Base-by-base conservation (phyloP, 2,329 filamentous ascomycete genomes). In the Anthostomella pinea region DNA sequence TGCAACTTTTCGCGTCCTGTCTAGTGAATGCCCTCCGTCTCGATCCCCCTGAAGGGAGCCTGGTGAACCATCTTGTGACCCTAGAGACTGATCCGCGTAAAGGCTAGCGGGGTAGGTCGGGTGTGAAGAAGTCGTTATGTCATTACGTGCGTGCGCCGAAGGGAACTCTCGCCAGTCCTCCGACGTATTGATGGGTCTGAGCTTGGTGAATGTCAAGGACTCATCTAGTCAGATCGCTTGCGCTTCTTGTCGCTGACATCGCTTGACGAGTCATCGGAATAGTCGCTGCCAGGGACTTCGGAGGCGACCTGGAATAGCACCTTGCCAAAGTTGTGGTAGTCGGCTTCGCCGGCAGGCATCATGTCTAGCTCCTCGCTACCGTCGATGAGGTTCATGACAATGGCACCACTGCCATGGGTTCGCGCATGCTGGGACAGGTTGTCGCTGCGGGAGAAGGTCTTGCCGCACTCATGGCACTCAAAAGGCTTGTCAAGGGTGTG, bases 401-500 rank as follows among this genome's bases (percentile, higher is more conserved):
- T 86, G 43, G 89, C 87, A 45, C 89, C 88, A 41, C 83, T 85
- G 38, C 89, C 89, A 59, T 98, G 93, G 4, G 93, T 98, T 46
- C 93, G 82, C 48, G 93, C 84, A 63, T 98, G 93, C 69, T 98
- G 93, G 16, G 89, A 87, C 11, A 98, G 79, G 73, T 98, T 98
- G 69, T 98, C 93, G 54, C 87, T 95, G 56, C 93, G 85, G 14
- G 91, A 97, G 71, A 97, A 98, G 74, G 95, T 96, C 84, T 98
- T 98, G 55, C 93, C 91, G 59, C 93, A 98, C 70, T 98, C 91
- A 50, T 82, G 79, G 75, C 93, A 98, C 70, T 95, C 88, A 57
- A 97, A 98, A 5, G 93, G 93, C 81, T 97, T 98, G 63, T 97
- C 93, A 60, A 95, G 85, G 1, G 93, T 98, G 75, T 98, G 93